Percentiles rank a stretch among this genome's conserved stretches.
Evolutionary conservation across 169 alveolate genomes (phyloP).

Genomic region (Neospora caninum): DNA sequence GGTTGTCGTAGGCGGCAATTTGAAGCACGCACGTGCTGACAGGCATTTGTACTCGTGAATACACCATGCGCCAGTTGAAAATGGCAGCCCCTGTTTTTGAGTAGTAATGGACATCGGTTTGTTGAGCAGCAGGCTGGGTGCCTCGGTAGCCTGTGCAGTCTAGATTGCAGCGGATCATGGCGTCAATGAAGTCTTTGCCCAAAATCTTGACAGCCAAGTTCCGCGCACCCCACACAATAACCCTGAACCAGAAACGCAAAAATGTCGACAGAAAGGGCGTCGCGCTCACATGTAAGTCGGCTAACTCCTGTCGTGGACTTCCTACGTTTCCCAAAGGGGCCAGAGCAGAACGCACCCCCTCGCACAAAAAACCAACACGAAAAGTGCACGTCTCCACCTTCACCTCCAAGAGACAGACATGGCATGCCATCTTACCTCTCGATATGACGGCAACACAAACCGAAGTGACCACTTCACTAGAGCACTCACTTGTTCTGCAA

Average conservation of each 20-base stretch:
- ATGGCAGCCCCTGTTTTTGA: slow-evolving; percentile 87
- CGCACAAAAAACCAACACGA: not conserved
- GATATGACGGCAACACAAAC: not conserved
- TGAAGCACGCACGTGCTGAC: slow-evolving; percentile 90
- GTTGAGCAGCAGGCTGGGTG: slow-evolving; percentile 77
- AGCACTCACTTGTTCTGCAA: not conserved
- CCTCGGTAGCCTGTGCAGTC: slow-evolving; percentile 86
- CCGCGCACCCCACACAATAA: slow-evolving; percentile 74
- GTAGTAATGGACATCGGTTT: slow-evolving; percentile 91
- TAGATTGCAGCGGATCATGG: slow-evolving; percentile 78
- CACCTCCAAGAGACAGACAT: not conserved
- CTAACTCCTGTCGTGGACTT: not conserved
- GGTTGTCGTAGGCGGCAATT: slow-evolving; percentile 85
- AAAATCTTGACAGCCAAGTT: slow-evolving; percentile 66
- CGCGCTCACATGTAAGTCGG: not conserved
- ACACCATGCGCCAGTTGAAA: slow-evolving; percentile 92
- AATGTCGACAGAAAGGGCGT: not conserved
- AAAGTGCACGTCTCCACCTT: not conserved
- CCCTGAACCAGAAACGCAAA: slow-evolving; percentile 51
- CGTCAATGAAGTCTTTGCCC: slow-evolving; percentile 77
- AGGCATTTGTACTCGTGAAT: slow-evolving; percentile 86
- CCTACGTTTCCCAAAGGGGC: not conserved
- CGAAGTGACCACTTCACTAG: not conserved
- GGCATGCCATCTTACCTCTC: not conserved
- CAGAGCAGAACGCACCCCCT: not conserved